Percentiles rank a stretch among this genome's conserved stretches.
Evolutionary conservation across 78 protist species (phyloP).

Genomic region (Dictyostelium purpureum): DNA sequence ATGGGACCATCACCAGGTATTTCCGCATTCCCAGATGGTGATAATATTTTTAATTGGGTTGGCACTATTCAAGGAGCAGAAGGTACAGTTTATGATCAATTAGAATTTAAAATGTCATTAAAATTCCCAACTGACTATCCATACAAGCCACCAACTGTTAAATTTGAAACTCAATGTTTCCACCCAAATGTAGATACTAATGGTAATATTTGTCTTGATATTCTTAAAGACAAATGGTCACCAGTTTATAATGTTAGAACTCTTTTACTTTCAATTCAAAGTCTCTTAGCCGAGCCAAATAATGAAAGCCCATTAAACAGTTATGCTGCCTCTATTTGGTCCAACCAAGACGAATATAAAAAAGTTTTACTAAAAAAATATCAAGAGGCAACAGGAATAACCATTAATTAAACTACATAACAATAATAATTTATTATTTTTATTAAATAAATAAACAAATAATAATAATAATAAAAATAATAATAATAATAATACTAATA

Average conservation of each 20-base stretch:
- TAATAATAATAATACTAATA: neutral
- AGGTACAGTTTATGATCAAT: conserved; percentile 92
- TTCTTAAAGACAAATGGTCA: conserved; percentile 96
- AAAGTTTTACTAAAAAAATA: conserved; percentile 67
- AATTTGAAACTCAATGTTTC: conserved; percentile 91
- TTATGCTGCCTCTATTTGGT: conserved; percentile 95
- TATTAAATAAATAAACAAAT: neutral
- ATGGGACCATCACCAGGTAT: conserved; percentile 63
- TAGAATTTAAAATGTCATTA: conserved; percentile 84
- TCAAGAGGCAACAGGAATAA: conserved; percentile 60
- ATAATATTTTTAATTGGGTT: conserved; percentile 90
- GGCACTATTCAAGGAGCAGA: conserved; percentile 87
- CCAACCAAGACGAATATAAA: conserved; percentile 78
- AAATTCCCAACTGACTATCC: conserved; percentile 91
- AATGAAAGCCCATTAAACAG: conserved; percentile 93
- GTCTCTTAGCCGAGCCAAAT: conserved; percentile 95
- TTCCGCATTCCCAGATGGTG: conserved; percentile 88
- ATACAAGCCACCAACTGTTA: conserved; percentile 91
- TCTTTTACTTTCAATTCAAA: conserved; percentile 89
- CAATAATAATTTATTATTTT: neutral
- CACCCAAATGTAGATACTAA: conserved; percentile 94
- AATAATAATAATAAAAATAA: neutral
- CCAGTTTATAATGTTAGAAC: conserved; percentile 90
- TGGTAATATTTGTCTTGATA: conserved; percentile 96
- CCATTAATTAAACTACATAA: too few species aligned